Base-by-base conservation (phyloP, 2,329 filamentous ascomycete genomes). In the Penicillium sclerotigenum region DNA sequence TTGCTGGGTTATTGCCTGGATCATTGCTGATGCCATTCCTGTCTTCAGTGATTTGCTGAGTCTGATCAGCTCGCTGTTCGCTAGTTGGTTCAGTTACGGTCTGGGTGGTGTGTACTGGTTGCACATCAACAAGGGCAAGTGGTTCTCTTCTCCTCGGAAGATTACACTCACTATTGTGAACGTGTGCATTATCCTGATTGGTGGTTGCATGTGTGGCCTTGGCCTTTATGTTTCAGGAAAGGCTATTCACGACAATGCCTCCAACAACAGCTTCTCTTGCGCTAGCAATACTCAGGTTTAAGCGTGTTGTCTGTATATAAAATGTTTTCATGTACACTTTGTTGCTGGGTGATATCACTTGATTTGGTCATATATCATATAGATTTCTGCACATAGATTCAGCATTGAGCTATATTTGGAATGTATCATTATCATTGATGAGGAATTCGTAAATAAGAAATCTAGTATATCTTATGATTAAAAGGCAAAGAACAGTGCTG, bases 1-100 rank as follows among this genome's bases (percentile, higher is more conserved):
- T 10, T 73, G 83, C 40, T 89, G 86, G 83, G 65, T 83, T 3
- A 64, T 87, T 16, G 83, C 85, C 2, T 87, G 84, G 77, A 71
- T 89, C 53, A 85, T 90, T 54, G 86, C 87, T 11, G 83, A 87
- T 70, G 83, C 83, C 0, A 85, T 90, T 8, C 87, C 87, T 0
- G 81, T 84, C 42, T 90, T 90, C 75, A 83, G 82, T 65, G 79
- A 85, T 49, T 73, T 90, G 13, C 74, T 90, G 28, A 83, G 83
- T 9, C 73, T 90, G 36, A 83, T 89, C 59, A 60, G 58, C 22
- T 60, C 58, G 1, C 36, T 60, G n/a, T 60, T 60, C 24, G 58
- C 58, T 29, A 53, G 51, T 40, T 58, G 58, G 58, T 60, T 60
- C 56, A 60, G 58, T 34, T 60, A 75, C 62, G 76, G 76, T 1